phyloP scores from a whole-genome alignment of 208 protist genomes.

The Trypanosoma platydactyli region DNA sequence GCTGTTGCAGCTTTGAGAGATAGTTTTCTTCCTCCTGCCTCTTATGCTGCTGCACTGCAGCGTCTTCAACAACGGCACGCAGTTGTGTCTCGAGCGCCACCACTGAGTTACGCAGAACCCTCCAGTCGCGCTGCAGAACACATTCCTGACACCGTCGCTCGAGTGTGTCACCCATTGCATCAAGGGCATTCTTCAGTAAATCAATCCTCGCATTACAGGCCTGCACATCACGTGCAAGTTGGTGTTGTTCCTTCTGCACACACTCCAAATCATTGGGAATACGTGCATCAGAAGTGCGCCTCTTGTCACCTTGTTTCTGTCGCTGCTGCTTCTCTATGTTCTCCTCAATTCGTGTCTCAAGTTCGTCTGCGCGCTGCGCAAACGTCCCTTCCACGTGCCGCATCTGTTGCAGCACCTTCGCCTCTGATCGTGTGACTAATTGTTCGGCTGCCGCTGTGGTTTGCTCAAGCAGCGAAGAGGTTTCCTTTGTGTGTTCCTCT shows the following conservation, averaged over 20 bases:
- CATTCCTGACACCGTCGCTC: constrained; percentile 9
- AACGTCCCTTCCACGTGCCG: constrained; percentile 17
- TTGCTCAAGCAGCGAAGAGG: constrained; percentile 18
- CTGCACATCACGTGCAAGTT: constrained; percentile 13
- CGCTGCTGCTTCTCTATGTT: background rate
- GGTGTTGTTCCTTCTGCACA: constrained; percentile 1
- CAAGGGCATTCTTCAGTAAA: constrained; percentile 5
- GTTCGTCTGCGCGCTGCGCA: constrained; percentile 5
- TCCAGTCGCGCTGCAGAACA: constrained; percentile 11
- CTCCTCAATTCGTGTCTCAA: constrained; percentile 13
- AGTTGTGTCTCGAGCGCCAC: constrained; percentile 16
- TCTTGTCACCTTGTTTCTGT: background rate
- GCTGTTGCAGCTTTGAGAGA: background rate
- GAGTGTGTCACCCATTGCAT: constrained; percentile 1
- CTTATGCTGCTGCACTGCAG: background rate
- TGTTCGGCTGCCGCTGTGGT: constrained; percentile 1
- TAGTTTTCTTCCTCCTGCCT: constrained; percentile 5
- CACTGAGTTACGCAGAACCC: constrained; percentile 12
- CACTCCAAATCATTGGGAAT: background rate
- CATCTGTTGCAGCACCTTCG: constrained; percentile 21
- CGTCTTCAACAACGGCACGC: background rate
- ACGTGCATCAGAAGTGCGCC: background rate
- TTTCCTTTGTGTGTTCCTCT: constrained; percentile 41
- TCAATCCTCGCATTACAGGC: constrained; percentile 16
- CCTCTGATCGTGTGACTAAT: constrained; percentile 12